Conservation (phyloP, 2,329 filamentous ascomycete genomes). For the Mycocentrospora acerina region DNA sequence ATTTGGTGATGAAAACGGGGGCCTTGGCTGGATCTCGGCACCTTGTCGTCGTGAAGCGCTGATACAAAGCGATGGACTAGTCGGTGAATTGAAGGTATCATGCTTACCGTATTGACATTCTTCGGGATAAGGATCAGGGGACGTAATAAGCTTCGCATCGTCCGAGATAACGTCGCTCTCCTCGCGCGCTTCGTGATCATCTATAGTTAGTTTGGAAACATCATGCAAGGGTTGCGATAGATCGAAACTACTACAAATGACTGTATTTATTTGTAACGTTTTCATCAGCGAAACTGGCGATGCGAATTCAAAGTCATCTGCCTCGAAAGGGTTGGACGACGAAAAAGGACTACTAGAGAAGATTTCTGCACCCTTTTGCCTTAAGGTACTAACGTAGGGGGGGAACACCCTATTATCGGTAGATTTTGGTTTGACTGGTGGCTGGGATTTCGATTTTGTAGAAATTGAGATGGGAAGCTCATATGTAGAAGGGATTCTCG, state of each 20-base stretch:
- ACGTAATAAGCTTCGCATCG: no score
- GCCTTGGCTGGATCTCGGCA: not conserved
- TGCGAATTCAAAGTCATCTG: not conserved
- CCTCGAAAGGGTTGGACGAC: not conserved
- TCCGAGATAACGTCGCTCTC: no score
- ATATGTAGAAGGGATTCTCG: no score
- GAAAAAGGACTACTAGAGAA: not conserved
- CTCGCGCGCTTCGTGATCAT: not conserved
- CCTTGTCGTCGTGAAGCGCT: not conserved
- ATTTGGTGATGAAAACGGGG: not conserved
- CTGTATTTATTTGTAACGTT: no score
- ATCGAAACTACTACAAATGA: no score
- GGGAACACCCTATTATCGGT: not conserved
- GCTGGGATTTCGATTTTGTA: no score
- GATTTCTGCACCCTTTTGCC: not conserved
- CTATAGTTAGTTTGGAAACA: no score
- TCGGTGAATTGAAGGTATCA: no score
- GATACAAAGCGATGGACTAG: not conserved
- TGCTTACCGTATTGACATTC: not conserved
- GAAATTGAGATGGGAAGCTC: no score
- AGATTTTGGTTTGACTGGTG: no score
- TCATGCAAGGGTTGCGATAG: no score
- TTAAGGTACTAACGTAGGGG: not conserved
- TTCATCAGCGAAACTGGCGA: no score
- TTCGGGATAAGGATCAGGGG: not conserved